These are phyloP conservation scores for Skeletonema menzelii DNA, from an alignment of 108 stramenopile genomes.

Conservation along the genomic window DNA sequence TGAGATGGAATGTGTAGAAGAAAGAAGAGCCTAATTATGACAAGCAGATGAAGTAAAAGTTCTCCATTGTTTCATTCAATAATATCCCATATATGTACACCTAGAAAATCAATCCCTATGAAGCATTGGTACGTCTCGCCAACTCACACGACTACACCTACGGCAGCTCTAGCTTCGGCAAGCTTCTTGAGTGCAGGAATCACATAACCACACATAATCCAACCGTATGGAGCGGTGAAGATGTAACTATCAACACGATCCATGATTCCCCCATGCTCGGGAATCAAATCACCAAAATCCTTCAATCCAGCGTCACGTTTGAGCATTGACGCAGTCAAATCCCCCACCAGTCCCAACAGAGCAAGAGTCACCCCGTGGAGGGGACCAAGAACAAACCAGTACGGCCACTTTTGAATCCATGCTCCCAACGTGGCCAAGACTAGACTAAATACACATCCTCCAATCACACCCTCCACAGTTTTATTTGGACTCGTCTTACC, in stretches of 20 bases:
- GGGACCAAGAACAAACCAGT: constrained; percentile 79
- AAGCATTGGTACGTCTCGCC: background rate
- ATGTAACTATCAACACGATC: constrained; percentile 96
- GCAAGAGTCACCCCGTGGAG: constrained; percentile 82
- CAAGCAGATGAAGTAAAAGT: too few species aligned
- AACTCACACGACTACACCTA: constrained; percentile 17
- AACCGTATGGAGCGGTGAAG: constrained; percentile 92
- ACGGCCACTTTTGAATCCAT: constrained; percentile 91
- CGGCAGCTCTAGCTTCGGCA: constrained; percentile 27
- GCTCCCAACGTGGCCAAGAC: constrained; percentile 81
- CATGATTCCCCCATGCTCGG: constrained; percentile 96
- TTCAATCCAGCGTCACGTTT: constrained; percentile 96
- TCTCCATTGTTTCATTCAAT: too few species aligned
- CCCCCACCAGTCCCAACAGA: constrained; percentile 90
- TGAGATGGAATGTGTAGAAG: too few species aligned
- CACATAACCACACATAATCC: constrained; percentile 69
- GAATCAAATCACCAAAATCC: constrained; percentile 95
- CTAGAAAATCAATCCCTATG: too few species aligned
- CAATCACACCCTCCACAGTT: constrained; percentile 94
- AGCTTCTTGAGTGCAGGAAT: constrained; percentile 64
- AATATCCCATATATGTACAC: too few species aligned
- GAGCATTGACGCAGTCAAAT: constrained; percentile 95
- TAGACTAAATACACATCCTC: constrained; percentile 78
- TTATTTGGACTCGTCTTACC: constrained; percentile 96
- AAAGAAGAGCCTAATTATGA: too few species aligned